Evolutionary conservation across 2,329 filamentous ascomycete genomes (phyloP), one percentile per base, ranked within the genome.

Genomic region (Colletotrichum acutatum): DNA sequence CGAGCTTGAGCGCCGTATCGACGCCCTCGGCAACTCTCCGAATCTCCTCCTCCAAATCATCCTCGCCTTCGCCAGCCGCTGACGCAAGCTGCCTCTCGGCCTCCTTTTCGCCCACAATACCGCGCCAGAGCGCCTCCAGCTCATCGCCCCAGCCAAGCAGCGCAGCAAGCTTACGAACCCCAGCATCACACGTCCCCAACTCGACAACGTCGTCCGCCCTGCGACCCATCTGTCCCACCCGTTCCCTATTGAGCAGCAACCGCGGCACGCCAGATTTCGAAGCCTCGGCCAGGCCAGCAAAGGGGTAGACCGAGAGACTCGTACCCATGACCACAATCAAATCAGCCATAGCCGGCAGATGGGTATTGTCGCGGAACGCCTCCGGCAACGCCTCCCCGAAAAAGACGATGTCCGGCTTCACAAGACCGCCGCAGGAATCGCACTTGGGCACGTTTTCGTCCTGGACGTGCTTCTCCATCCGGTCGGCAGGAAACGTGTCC

Each of bases 341-440:
- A 79, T 98, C 95, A 0, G 94, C 93, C 77, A 88, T 83, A 1
- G 83, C 83, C 0, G 90, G 88, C 14, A 92, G 82, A 53, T 84
- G 74, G 9, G 79, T 77, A 30, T 83, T 80, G 26, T 80, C 75
- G 0, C 79, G 77, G 68, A 86, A 86, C 0, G 75, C 74, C 52
- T 78, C 77, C 0, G 84, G 84, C 3, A 95, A 83, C 1, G 89
- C 82, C 80, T 95, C 95, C 63, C 95, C 95, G 77, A 98, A 98
- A 84, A 98, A 98, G 42, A 97, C 95, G 79, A 98, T 98, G 78
- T 98, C 94, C 0, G 95, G 95, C 83, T 98, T 98, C 49, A 98
- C 94, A 2, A 97, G 84, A 0, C 95, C 95, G 46, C 88, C 85
- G 80, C 96, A 98, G 24, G 84, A 80, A 9, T 85, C 79, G 80